These are phyloP conservation scores for Hanseniaspora taiwanica DNA, from an alignment of 805 yeast species.

Conservation along the genomic window DNA sequence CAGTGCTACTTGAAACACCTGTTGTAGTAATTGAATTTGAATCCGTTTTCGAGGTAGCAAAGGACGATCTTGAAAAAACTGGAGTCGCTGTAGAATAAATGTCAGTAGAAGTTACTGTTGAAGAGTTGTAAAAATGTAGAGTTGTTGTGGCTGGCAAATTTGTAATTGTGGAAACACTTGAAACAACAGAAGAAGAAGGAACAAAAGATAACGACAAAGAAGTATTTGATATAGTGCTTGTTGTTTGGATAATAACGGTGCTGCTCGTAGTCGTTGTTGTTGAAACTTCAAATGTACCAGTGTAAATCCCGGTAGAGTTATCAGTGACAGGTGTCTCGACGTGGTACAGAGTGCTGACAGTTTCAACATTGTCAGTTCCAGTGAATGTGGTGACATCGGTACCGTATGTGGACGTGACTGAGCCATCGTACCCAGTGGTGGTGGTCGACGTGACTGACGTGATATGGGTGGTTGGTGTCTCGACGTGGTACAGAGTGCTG, in stretches of 20 bases:
- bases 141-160: neutral
- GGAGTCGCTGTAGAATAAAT: too few relatives aligned
- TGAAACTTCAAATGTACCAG: too few relatives aligned
- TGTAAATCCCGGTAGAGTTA: too few relatives aligned
- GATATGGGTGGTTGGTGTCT: neutral
- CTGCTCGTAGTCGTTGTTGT: neutral
- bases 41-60: too few relatives aligned
- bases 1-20: too few relatives aligned
- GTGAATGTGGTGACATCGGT: neutral
- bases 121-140: neutral
- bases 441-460: conserved; percentile 1
- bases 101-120: too few relatives aligned
- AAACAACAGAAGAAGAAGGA: neutral
- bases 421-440: neutral
- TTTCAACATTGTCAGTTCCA: neutral
- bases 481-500: conserved; percentile 5
- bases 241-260: neutral
- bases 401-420: neutral
- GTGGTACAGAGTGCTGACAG: conserved; percentile 1
- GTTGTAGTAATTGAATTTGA: too few relatives aligned
- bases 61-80: too few relatives aligned
- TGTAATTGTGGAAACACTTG: neutral
- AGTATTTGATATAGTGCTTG: neutral
- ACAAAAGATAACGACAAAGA: too few relatives aligned
- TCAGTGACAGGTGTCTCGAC: too few relatives aligned